phyloP scores from a whole-genome alignment of 1,284 basidiomycete genomes.

The Schizopora paradoxa region DNA sequence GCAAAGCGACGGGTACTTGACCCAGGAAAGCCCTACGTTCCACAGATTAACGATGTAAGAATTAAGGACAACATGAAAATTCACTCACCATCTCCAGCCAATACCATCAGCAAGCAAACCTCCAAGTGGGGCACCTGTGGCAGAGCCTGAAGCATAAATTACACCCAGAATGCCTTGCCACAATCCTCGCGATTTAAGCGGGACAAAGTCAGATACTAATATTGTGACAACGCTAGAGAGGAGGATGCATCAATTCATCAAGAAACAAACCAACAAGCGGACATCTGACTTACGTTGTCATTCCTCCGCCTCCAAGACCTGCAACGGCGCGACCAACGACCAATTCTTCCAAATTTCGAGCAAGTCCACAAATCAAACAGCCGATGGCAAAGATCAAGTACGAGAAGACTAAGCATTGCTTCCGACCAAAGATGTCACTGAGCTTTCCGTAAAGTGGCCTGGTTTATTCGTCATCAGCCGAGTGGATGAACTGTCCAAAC shows the following conservation, averaged over 20 bases:
- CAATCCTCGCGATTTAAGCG: slow-evolving; percentile 52
- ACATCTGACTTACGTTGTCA: slow-evolving; percentile 56
- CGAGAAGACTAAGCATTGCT: slow-evolving; percentile 50
- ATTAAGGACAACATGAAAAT: background rate
- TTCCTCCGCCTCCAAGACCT: slow-evolving; percentile 61
- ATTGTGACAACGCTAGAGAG: slow-evolving; percentile 51
- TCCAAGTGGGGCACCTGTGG: slow-evolving; percentile 52
- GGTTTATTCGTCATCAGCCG: background rate
- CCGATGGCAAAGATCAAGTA: slow-evolving; percentile 52
- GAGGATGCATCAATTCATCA: too few species aligned
- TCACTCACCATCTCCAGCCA: slow-evolving; percentile 54
- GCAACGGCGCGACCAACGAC: slow-evolving; percentile 51
- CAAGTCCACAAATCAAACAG: slow-evolving; percentile 47
- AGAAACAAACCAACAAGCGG: too few species aligned
- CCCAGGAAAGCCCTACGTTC: slow-evolving; percentile 51
- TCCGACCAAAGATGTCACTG: slow-evolving; percentile 62
- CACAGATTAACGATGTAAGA: background rate
- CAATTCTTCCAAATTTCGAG: slow-evolving; percentile 50
- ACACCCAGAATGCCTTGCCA: slow-evolving; percentile 61
- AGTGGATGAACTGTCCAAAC: background rate
- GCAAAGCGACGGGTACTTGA: slow-evolving; percentile 49
- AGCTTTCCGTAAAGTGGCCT: slow-evolving; percentile 61
- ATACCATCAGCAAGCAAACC: slow-evolving; percentile 54
- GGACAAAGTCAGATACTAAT: slow-evolving; percentile 56
- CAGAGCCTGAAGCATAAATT: slow-evolving; percentile 49